Base-by-base conservation (phyloP, 495 filamentous ascomycete genomes). In the Penicillium manginii region DNA sequence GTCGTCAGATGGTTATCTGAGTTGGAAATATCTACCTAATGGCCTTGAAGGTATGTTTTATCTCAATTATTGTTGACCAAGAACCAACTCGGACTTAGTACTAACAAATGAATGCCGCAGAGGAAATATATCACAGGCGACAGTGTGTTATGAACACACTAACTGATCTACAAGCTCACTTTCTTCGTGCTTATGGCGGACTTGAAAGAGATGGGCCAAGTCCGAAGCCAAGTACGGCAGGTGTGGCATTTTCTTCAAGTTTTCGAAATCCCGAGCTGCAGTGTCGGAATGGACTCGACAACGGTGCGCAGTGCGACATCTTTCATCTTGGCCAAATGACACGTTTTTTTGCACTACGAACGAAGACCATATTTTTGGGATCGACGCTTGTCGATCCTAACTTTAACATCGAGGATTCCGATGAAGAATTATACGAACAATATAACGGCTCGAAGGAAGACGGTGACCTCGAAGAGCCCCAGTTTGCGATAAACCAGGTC, bases 281-380 rank as follows among this genome's bases (percentile, higher is more conserved):
- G 64, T 96, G 92, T 70, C 86, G 85, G 54, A 83, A 89, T 0
- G 90, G 89, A 39, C 91, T 93, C 66, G 88, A 87, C 56, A 87
- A 87, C 35, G 88, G 84, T 39, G 75, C 81, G 15, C 83, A 88
- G 58, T 96, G 92, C 69, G 92, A 96, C 71, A 85, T 87, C 5
- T 96, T 91, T 69, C 91, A 96, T 64, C 80, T 96, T 0, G 92
- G 92, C 15, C 90, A 96, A 73, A 91, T 92, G 80, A 73, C 90
- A 58, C 88, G 89, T 39, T 96, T 96, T 69, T 86, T 96, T 23
- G 66, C 80, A 4, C 77, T 78, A 46, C 71, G 76, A 22, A 68
- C 75, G 21, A 81, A 72, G 39, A 78, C 75, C 0, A 72, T 78
- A n/a, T 80, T 80, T 52, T 50, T 86, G 67, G 70, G 77, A 61